phyloP scores from a whole-genome alignment of 164 flowering plant genomes.

The Macadamia integrifolia region DNA sequence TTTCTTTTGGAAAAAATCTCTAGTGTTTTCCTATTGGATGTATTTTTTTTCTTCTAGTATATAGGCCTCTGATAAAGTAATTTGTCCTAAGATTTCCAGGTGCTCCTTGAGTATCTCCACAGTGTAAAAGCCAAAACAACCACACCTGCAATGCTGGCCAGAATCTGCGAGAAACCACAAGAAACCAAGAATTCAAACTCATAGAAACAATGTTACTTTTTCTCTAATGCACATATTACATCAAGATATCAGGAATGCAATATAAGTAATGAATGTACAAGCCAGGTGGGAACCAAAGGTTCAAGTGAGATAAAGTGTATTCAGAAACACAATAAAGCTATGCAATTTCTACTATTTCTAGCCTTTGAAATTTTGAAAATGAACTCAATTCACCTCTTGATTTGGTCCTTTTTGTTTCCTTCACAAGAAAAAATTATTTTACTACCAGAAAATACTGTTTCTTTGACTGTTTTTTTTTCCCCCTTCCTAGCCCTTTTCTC shows the following conservation, averaged over 20 bases:
- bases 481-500: too few relatives aligned
- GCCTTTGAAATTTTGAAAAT: too few relatives aligned
- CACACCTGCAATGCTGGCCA: conserved; percentile 49
- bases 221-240: neutral
- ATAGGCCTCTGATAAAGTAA: neutral
- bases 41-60: neutral
- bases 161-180: conserved; percentile 31
- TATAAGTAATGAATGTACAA: too few relatives aligned
- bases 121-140: conserved; percentile 40
- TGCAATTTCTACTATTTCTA: neutral
- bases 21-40: neutral
- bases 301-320: neutral
- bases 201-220: neutral
- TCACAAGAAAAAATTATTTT: too few relatives aligned
- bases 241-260: neutral
- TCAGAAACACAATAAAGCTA: neutral
- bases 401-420: too few relatives aligned
- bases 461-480: too few relatives aligned
- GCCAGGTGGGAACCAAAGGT: neutral
- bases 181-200: neutral
- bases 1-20: neutral
- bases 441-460: too few relatives aligned
- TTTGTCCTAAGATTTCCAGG: conserved; percentile 23
- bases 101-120: conserved; percentile 61
- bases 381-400: too few relatives aligned